Conservation (phyloP, 2,329 filamentous ascomycete species). For the Diaporthe velutina region DNA sequence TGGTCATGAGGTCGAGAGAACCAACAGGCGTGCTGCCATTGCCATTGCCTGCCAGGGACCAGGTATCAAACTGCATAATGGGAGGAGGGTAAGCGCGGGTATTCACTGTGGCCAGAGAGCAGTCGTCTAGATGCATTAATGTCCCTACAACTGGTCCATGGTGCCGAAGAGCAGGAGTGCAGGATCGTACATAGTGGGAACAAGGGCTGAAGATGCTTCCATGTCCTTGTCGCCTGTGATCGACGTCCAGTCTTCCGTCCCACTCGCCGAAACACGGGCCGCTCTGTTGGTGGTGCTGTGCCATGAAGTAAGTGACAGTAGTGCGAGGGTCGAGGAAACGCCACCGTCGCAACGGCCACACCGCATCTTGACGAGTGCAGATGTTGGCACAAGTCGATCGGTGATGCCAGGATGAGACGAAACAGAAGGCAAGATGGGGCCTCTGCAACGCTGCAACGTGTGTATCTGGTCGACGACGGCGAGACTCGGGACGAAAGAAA, state of each 20-base stretch:
- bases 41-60: not conserved
- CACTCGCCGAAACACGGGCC: slow-evolving; percentile 36
- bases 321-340: not conserved
- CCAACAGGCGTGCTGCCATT: not conserved
- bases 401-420: slow-evolving; percentile 16
- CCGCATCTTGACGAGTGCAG: slow-evolving; percentile 9
- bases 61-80: not conserved
- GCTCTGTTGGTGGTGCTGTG: slow-evolving; percentile 13
- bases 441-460: not conserved
- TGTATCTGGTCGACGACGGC: not conserved
- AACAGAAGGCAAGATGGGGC: not conserved
- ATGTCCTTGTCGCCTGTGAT: slow-evolving; percentile 17
- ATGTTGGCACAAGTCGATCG: slow-evolving; percentile 6
- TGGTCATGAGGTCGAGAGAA: not conserved
- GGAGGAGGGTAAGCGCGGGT: not conserved
- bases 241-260: slow-evolving; percentile 3
- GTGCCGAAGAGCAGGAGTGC: not conserved
- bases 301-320: not conserved
- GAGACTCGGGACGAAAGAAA: slow-evolving; percentile 3
- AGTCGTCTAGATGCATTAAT: not conserved
- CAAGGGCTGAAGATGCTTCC: not conserved
- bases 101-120: not conserved
- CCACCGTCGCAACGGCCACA: slow-evolving; percentile 17
- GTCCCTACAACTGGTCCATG: not conserved
- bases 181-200: not conserved